Conservation (phyloP, 257 asterid species). For the Haberlea rhodopensis region DNA sequence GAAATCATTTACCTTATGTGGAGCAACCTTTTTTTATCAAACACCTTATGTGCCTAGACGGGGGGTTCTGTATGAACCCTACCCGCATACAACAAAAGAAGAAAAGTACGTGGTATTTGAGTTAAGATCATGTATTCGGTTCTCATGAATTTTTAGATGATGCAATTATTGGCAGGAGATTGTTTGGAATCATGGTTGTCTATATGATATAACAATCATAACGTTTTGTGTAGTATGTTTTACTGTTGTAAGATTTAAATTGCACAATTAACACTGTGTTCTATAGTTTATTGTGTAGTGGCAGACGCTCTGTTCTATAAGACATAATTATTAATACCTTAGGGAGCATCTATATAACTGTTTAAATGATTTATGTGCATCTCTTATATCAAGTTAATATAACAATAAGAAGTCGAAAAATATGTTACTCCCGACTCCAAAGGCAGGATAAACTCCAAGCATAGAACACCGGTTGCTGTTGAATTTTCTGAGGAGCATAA, state of each 20-base stretch:
- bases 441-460: slow-evolving; percentile 24
- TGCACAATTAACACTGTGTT: too few relatives aligned
- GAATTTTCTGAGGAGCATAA: slow-evolving; percentile 32
- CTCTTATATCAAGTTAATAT: neutral
- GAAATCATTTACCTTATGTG: too few relatives aligned
- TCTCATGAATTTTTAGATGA: neutral
- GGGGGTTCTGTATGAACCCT: too few relatives aligned
- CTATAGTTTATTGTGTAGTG: too few relatives aligned
- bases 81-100: neutral
- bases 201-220: neutral
- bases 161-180: neutral
- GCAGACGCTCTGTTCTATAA: too few relatives aligned
- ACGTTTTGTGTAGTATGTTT: too few relatives aligned
- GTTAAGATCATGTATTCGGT: neutral
- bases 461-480: slow-evolving; percentile 33
- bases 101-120: too few relatives aligned
- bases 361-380: neutral
- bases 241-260: too few relatives aligned
- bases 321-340: too few relatives aligned
- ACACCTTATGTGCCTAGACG: neutral
- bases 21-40: neutral
- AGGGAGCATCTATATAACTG: too few relatives aligned
- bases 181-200: neutral
- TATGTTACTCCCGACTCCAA: slow-evolving; percentile 30
- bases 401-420: slow-evolving; percentile 40